Percentiles rank a stretch among this genome's conserved stretches.
Evolutionary conservation across 2,329 filamentous ascomycete species (phyloP).

Genomic region (Sclerotinia subarctica): DNA sequence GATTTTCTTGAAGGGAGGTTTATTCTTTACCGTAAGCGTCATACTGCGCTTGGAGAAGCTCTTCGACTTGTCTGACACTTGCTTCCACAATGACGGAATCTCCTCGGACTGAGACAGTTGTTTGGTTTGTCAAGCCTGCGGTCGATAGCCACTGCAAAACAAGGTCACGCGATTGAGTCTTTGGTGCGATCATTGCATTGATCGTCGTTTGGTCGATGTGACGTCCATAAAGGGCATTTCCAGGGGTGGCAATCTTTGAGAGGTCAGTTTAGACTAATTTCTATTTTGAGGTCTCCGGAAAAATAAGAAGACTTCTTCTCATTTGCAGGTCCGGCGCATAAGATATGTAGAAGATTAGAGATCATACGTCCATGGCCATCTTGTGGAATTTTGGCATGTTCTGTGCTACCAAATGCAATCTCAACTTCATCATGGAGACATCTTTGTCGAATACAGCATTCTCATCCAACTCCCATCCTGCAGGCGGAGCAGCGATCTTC

Average conservation of each 20-base stretch:
- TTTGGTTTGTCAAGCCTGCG: constrained; percentile 45
- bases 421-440: constrained; percentile 29
- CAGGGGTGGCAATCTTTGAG: constrained; percentile 42
- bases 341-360: not conserved
- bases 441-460: constrained; percentile 31
- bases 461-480: constrained; percentile 32
- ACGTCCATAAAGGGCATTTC: constrained; percentile 52
- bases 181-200: constrained; percentile 51
- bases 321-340: not conserved
- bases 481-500: constrained; percentile 30
- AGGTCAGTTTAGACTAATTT: constrained; percentile 14
- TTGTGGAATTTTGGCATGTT: constrained; percentile 36
- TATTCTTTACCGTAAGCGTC: constrained; percentile 48
- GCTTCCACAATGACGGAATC: constrained; percentile 49
- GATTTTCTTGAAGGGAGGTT: not conserved
- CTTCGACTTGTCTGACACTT: constrained; percentile 50
- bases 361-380: constrained; percentile 34
- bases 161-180: constrained; percentile 50
- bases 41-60: constrained; percentile 52
- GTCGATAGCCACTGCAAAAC: constrained; percentile 56
- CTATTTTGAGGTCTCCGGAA: not conserved
- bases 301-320: not conserved
- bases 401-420: constrained; percentile 34
- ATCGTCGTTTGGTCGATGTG: constrained; percentile 52
- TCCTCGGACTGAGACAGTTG: constrained; percentile 51